Evolutionary conservation across 805 yeast genomes (phyloP), one percentile per base, ranked within the genome.

Genomic region (Metahyphopichia silvanorum): DNA sequence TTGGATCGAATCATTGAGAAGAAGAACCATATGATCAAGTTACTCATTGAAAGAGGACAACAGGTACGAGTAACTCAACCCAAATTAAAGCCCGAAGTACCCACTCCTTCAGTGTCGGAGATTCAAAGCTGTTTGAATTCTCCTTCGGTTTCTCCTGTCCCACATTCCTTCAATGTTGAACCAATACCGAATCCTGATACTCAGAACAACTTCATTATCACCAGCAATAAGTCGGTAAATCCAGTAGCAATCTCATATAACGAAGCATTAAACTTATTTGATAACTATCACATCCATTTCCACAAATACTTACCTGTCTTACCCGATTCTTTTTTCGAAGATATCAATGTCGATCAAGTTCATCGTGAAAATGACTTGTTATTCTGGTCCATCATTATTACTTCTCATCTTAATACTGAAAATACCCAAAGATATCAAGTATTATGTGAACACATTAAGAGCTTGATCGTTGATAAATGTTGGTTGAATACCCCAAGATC

Each of bases 401-500:
- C 68, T 5, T 52, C 69, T 2, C 52, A 47, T 27, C 45, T 66
- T 31, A 53, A 52, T 34, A 43, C 49, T 15, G 31, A 34, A 21
- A 31, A 43, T 21, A 36, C 40, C 27, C 12, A 27, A 14, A 25
- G 14, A 20, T 63, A 64, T 40, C 25, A 40, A 18, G 36, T 31
- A 6, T 46, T 66, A 31, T 39, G 58, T 2, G 47, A 47, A 13
- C 68, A 64, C 31, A 51, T 67, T 16, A 62, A 63, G 34, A 43
- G 49, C 18, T 50, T 66, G 41, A 68, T 66, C 19, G 69, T 64
- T 31, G 56, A 57, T 29, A 55, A 51, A 36, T 65, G 71, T 47
- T 67, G 73, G 73, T 49, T 60, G 32, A 52, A 53, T 27, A 67
- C 72, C n/a, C 73, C 73, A 11, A 54, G 73, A 40, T 62, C 69